Base-by-base conservation (phyloP, 352 stramenopile species). In the Phytopythium montanum region DNA sequence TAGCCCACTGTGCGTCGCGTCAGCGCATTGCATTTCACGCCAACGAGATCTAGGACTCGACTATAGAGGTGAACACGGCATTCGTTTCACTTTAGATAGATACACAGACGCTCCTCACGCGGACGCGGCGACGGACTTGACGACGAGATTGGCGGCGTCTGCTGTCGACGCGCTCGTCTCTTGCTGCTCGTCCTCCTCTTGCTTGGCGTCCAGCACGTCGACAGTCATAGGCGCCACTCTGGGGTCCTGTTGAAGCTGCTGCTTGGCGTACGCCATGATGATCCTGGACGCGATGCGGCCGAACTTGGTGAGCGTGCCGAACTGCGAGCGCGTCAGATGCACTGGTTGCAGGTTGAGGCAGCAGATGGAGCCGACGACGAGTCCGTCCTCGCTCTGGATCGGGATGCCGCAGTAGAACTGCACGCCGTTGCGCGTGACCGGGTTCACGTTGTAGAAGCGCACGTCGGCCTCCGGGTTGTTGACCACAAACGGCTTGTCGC, bases 371-470 rank as follows among this genome's bases (percentile, higher is more conserved):
- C 67, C 67, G 16, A 74, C 56, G 38, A 74, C 60, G 19, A 65
- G 12, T 66, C 69, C 26, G 69, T 68, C 60, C 63, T 61, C 54
- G 39, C 63, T 64, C 16, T 57, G 54, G 38, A 72, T 56, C 36
- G 56, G 77, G 61, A 90, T 83, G 4, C 79, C 79, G 64, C 73
- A 86, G 68, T 87, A 89, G 49, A 81, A 90, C 46, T 77, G 61
- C 18, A 73, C 49, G 23, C 66, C 63, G 18, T 75, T 60, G 41
- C 65, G 54, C 36, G 67, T 57, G 21, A 84, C 60, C 59, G 49
- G 66, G 21, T 77, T 74, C 23, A 76, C 49, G 59, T 87, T 77
- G 61, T 68, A 75, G 38, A 90, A 90, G 13, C 77, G 77, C 55
- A 87, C 66, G 54, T 79, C 73, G 0, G 73, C 66, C 42, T 79